Percentiles rank a stretch among this genome's conserved stretches.
Conservation (phyloP, 2,329 filamentous ascomycete species). For the Alternaria novae-zelandiae region DNA sequence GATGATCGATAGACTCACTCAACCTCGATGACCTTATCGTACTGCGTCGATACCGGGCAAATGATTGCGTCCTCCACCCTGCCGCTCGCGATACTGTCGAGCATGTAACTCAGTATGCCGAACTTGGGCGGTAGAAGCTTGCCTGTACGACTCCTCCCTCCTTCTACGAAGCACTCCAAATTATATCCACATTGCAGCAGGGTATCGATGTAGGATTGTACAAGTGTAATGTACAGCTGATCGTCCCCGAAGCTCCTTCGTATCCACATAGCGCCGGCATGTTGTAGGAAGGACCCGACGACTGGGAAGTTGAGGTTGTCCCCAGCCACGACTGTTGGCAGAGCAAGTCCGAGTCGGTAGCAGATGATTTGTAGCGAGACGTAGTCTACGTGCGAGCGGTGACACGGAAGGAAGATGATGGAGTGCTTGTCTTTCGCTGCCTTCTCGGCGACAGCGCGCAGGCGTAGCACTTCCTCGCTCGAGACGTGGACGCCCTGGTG, state of each 20-base stretch:
- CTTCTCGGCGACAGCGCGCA: constrained; percentile 81
- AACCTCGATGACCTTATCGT: constrained; percentile 98
- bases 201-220: constrained; percentile 95
- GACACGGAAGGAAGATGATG: constrained; percentile 93
- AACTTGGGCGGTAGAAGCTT: constrained; percentile 95
- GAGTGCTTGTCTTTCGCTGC: constrained; percentile 89
- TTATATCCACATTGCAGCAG: constrained; percentile 90
- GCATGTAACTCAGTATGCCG: constrained; percentile 87
- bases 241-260: constrained; percentile 91
- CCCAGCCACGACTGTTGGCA: constrained; percentile 91
- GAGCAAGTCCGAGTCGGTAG: constrained; percentile 85
- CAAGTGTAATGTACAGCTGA: constrained; percentile 85
- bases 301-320: constrained; percentile 96
- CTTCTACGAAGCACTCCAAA: constrained; percentile 98
- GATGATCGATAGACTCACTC: constrained; percentile 25
- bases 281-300: constrained; percentile 87
- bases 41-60: constrained; percentile 95
- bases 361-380: constrained; percentile 94
- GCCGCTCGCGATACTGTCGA: constrained; percentile 88
- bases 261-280: constrained; percentile 97
- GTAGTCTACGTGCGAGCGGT: constrained; percentile 95
- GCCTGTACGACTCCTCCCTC: constrained; percentile 87
- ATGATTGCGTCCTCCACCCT: constrained; percentile 90
- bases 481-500: constrained; percentile 98
- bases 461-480: constrained; percentile 85